Evolutionary conservation across 2,329 filamentous ascomycete genomes (phyloP).

Genomic region (Aspergillus costaricaensis): DNA sequence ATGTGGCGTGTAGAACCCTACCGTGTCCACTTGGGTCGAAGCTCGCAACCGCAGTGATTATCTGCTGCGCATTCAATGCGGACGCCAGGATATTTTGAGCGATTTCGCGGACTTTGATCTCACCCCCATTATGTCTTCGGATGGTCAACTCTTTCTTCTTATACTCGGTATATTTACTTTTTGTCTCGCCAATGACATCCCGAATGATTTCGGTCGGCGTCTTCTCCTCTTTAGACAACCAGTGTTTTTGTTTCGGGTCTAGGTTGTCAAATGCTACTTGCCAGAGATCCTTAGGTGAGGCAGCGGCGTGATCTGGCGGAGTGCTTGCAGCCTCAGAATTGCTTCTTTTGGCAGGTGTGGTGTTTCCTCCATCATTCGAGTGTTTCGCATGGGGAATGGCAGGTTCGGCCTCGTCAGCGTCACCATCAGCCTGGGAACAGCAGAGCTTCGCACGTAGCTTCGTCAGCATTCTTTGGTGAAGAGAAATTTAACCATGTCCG

Average conservation of each 20-base stretch:
- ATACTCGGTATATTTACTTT: neutral
- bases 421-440: neutral
- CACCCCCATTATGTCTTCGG: neutral
- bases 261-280: neutral
- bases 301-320: neutral
- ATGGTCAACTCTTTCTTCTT: neutral
- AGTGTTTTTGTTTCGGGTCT: neutral
- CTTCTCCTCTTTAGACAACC: neutral
- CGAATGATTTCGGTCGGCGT: neutral
- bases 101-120: neutral
- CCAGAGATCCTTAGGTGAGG: neutral
- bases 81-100: neutral
- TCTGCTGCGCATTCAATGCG: neutral
- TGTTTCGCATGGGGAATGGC: neutral
- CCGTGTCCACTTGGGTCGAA: neutral
- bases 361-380: neutral
- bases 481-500: no score
- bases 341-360: no score
- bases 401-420: neutral
- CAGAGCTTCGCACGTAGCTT: neutral
- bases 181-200: neutral
- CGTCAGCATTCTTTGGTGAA: neutral
- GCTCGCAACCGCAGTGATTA: neutral
- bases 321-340: neutral
- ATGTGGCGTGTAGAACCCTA: neutral